Evolutionary conservation across 1,284 basidiomycete species (phyloP).

Genomic region (Trametes pubescens): DNA sequence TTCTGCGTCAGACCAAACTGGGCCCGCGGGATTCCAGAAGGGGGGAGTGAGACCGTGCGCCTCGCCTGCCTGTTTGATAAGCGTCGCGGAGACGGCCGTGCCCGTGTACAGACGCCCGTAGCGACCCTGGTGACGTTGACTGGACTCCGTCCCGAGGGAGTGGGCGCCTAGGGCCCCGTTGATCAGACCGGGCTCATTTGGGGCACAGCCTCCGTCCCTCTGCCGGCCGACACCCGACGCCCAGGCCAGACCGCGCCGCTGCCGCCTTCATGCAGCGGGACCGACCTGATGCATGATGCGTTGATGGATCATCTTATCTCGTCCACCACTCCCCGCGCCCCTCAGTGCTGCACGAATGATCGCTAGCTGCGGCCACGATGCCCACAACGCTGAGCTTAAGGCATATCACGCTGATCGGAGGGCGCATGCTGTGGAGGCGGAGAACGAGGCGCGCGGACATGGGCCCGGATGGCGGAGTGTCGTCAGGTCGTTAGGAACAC

Average conservation of each 20-base stretch:
- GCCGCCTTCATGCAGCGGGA: slow-evolving; percentile 2
- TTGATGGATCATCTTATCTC: slow-evolving; percentile 16
- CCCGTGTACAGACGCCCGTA: slow-evolving; percentile 1
- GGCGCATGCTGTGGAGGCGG: background rate
- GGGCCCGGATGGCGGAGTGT: slow-evolving; percentile 9
- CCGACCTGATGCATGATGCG: slow-evolving; percentile 18
- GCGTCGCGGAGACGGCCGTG: slow-evolving; percentile 30
- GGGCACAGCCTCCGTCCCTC: slow-evolving; percentile 21
- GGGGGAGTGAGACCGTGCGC: slow-evolving; percentile 20
- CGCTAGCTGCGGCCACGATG: background rate
- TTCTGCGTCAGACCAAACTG: slow-evolving; percentile 21
- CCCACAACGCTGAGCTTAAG: background rate
- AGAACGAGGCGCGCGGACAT: background rate
- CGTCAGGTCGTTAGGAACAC: slow-evolving; percentile 23
- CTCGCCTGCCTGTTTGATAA: slow-evolving; percentile 18
- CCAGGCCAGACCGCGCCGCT: slow-evolving; percentile 17
- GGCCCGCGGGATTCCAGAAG: slow-evolving; percentile 22
- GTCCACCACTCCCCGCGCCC: background rate
- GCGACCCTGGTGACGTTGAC: slow-evolving; percentile 28
- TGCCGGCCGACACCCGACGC: slow-evolving; percentile 18
- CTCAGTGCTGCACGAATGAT: background rate
- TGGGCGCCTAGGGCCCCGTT: slow-evolving; percentile 8
- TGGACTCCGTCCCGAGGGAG: slow-evolving; percentile 4
- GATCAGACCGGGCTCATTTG: slow-evolving; percentile 17
- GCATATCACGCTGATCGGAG: background rate